Evolutionary conservation across 108 stramenopile genomes (phyloP), one percentile per base, ranked within the genome.

Genomic region (Thalassiosira profunda): DNA sequence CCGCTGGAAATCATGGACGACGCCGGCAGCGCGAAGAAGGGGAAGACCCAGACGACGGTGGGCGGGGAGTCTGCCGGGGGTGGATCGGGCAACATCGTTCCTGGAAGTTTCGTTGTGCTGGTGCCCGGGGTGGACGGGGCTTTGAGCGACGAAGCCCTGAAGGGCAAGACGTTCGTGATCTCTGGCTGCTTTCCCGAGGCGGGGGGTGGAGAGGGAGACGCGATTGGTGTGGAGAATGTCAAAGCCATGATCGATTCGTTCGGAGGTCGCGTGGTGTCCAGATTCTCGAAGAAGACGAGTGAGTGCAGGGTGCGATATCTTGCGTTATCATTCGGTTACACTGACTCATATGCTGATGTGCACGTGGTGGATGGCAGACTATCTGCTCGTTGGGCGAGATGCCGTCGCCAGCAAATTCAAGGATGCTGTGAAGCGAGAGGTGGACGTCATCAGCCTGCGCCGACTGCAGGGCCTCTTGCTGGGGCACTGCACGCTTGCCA

Each of bases 111-210:
- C 54, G 58, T 46, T 14, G 45, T 80, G 17, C 81, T 75, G 24
- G 58, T 59, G 26, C 85, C 85, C 5, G 85, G 76, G 17, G 41
- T 45, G 21, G 40, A 55, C 30, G 79, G 74, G 12, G 79, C 65
- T 14, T 40, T 63, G 11, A 58, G 40, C 10, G 58, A 51, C 41
- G 59, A 46, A 12, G 59, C 69, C 9, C 67, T 80, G 8, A 47
- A 37, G 1, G 80, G 57, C 35, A 46, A 73, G 36, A 59, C 53
- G 10, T 63, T 83, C 29, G 76, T 86, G 23, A 58, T 84, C 18
- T 70, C 86, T 42, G 82, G 82, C 9, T 29, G 58, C 10, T 86
- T 86, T 33, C 80, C 82, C 7, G 85, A 86, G 38, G 44, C 81
- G 0, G 85, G 81, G 20, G 78, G 82, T n/a, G 57, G 66, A 18